Base-by-base conservation (phyloP, 2,329 filamentous ascomycete genomes). In the Daldinia eschscholtzii region DNA sequence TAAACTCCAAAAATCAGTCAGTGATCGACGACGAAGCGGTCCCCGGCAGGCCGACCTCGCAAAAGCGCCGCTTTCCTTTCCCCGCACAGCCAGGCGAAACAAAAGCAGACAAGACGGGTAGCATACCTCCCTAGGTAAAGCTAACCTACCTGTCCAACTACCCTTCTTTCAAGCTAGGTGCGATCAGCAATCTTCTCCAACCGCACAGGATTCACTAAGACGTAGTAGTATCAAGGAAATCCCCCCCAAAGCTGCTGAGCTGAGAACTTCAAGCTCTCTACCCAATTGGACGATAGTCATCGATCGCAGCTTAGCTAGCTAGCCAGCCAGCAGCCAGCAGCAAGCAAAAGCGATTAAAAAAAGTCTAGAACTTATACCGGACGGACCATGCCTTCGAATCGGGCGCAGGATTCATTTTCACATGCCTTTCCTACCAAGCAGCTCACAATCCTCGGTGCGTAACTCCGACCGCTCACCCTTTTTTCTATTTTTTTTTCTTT, bases 401-500 rank as follows among this genome's bases (percentile, higher is more conserved):
- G 57, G 42, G 37, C 53, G 35, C 65, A 58, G 59, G 58, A 66
- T 46, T 50, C 69, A 41, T 37, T 23, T 62, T 64, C 68, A 46
- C 62, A 67, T 61, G 70, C 81, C 20, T 84, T 84, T 75, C 83
- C 83, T 33, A 80, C 80, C 33, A 81, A 80, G 70, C 83, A 84
- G 70, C 80, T 84, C 68, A 79, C 80, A 20, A 82, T 83, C 56
- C 76, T 83, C 67, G 80, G 78, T 82, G 73, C 53, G 78, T 48
- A 61, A 20, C 44, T 1, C 33, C 33, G 35, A 39, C 13, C 12
- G 1, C 13, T 15, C 12, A 15, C 4, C 12, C 15, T 5, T 39
- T 39, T 39, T 37, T 37, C 7, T 6, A 13, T 13, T 13, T 37
- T 2, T 37, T 37, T 15, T 13, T 37, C 35, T 37, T 37, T 35